Evolutionary conservation across 2,329 filamentous ascomycete species (phyloP).

Genomic region (Nemania sp.): DNA sequence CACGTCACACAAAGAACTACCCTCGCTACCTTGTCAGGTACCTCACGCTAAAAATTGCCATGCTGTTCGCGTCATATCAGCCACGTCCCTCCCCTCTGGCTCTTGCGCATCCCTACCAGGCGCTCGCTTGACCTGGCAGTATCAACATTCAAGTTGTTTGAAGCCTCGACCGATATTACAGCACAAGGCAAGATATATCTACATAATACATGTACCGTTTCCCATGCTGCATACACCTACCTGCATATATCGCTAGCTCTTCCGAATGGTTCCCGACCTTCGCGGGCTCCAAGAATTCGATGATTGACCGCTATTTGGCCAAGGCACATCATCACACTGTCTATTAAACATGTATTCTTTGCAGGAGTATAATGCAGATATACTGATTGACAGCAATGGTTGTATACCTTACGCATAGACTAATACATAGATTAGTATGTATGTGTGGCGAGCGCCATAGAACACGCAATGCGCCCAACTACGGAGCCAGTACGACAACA

Average conservation of each 20-base stretch:
- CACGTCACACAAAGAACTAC: constrained; percentile 19
- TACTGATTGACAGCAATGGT: background rate
- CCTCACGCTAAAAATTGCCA: background rate
- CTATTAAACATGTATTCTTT: constrained; percentile 16
- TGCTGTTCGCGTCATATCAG: constrained; percentile 4
- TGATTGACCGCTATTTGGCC: constrained; percentile 35
- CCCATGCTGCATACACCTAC: too few relatives aligned
- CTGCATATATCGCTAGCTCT: constrained; percentile 7
- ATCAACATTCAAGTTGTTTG: constrained; percentile 10
- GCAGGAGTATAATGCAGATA: constrained; percentile 2
- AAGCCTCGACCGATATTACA: constrained; percentile 1
- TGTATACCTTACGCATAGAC: background rate
- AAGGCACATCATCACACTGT: constrained; percentile 19
- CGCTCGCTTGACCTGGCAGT: constrained; percentile 6
- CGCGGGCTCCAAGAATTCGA: constrained; percentile 25
- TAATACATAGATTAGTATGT: background rate
- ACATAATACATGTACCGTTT: constrained; percentile 10
- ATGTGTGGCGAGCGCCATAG: constrained; percentile 10
- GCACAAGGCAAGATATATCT: constrained; percentile 4
- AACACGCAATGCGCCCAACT: constrained; percentile 10
- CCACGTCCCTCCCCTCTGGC: too few relatives aligned
- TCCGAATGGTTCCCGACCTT: constrained; percentile 25
- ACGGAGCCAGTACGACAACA: background rate
- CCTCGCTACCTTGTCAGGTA: background rate
- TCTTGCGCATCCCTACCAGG: background rate